A percentile compares a stretch with the other conserved stretches of the same genome.
These are phyloP conservation scores for Bidens hawaiensis DNA, from an alignment of 140 eudicot genomes.

Conservation along the genomic window DNA sequence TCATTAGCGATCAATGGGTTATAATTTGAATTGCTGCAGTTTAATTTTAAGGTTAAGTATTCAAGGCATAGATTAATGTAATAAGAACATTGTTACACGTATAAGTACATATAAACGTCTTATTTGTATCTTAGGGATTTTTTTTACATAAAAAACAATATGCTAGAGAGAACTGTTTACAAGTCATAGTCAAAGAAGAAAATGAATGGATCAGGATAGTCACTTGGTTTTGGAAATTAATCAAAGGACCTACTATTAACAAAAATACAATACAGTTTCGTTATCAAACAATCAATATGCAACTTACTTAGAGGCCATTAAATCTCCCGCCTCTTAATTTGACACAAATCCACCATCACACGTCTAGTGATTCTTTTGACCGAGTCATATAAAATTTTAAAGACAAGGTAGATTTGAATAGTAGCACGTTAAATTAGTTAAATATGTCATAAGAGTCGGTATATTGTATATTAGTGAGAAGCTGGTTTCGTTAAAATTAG, in stretches of 20 bases:
- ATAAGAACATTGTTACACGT: no score
- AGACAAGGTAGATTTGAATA: not conserved
- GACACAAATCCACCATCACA: slow-evolving; percentile 9
- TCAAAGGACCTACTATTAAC: slow-evolving; percentile 2
- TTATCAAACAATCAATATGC: slow-evolving; percentile 17
- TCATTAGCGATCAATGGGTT: no score
- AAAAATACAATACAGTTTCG: not conserved
- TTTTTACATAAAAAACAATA: not conserved
- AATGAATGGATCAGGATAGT: not conserved
- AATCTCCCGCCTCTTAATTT: slow-evolving; percentile 25
- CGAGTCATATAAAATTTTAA: not conserved
- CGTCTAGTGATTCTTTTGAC: not conserved
- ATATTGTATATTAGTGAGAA: no score
- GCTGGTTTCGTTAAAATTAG: no score
- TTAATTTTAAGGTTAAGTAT: no score
- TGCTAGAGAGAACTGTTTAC: not conserved
- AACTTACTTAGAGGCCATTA: slow-evolving; percentile 20
- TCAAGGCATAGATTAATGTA: no score
- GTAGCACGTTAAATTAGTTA: not conserved
- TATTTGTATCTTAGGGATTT: not conserved
- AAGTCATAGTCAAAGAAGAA: not conserved
- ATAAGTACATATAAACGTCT: not conserved
- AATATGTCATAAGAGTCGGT: no score
- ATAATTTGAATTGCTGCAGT: no score
- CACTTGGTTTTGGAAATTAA: not conserved